Evolutionary conservation across 495 filamentous ascomycete species (phyloP).

Genomic region (Aspergillus carlsbadensis): DNA sequence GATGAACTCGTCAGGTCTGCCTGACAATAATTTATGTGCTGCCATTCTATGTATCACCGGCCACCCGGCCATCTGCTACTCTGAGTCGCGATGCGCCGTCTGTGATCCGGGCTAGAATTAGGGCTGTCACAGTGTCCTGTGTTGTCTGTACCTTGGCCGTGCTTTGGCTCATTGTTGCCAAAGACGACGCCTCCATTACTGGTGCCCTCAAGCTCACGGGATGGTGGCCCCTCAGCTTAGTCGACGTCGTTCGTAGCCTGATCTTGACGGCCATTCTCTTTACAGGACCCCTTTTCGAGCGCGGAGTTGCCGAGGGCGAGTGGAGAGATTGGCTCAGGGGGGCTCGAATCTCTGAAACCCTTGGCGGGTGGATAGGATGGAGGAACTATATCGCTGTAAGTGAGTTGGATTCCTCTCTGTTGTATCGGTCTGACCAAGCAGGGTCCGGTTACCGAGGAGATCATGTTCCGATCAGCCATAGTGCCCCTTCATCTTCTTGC

Average conservation of each 20-base stretch:
- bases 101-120: conserved; percentile 83
- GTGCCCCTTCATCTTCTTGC: conserved; percentile 81
- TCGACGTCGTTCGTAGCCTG: conserved; percentile 56
- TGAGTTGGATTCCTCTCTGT: conserved; percentile 2
- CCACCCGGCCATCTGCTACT: conserved; percentile 76
- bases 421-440: conserved; percentile 28
- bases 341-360: conserved; percentile 41
- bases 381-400: conserved; percentile 63
- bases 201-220: conserved; percentile 67
- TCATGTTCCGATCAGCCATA: conserved; percentile 85
- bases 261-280: conserved; percentile 79
- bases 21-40: conserved; percentile 86
- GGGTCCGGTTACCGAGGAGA: conserved; percentile 89
- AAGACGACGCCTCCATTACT: conserved; percentile 40
- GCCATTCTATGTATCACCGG: conserved; percentile 81
- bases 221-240: conserved; percentile 67
- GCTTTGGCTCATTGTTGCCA: conserved; percentile 54
- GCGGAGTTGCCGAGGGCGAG: conserved; percentile 64
- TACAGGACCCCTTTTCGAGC: conserved; percentile 77
- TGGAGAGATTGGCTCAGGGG: conserved; percentile 64
- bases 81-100: conserved; percentile 85
- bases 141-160: conserved; percentile 59
- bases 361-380: conserved; percentile 63
- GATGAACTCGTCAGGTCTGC: conserved; percentile 49
- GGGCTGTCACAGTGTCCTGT: conserved; percentile 72